Evolutionary conservation across 306 rosid species (phyloP).

Genomic region (Vigna angularis): DNA sequence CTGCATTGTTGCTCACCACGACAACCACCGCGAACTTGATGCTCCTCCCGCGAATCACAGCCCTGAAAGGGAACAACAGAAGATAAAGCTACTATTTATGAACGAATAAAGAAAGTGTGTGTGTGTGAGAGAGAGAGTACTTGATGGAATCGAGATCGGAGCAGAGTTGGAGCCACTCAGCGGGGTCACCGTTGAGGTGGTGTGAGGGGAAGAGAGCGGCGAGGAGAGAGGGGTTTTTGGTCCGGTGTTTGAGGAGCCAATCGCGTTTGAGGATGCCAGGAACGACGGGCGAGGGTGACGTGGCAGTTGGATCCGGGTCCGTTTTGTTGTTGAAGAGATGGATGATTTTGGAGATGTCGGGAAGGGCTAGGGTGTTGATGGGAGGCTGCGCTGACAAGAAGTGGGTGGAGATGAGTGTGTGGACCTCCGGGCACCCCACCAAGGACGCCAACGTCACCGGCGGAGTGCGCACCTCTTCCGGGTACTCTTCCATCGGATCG

Average conservation of each 20-base stretch:
- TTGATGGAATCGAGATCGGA: slow-evolving; percentile 86
- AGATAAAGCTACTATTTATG: not conserved
- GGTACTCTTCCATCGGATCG: slow-evolving; percentile 77
- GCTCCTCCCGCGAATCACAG: slow-evolving; percentile 68
- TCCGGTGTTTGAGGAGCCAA: slow-evolving; percentile 93
- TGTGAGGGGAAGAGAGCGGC: slow-evolving; percentile 69
- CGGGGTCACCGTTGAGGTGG: slow-evolving; percentile 80
- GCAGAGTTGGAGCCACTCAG: slow-evolving; percentile 90
- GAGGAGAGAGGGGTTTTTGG: slow-evolving; percentile 75
- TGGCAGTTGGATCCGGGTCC: slow-evolving; percentile 36
- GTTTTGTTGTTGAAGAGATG: slow-evolving; percentile 54
- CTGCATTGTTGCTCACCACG: slow-evolving; percentile 67
- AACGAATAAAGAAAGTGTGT: not conserved
- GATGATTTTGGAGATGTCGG: slow-evolving; percentile 79
- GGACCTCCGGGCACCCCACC: slow-evolving; percentile 84
- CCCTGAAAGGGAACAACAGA: slow-evolving; percentile 43
- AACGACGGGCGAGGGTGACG: slow-evolving; percentile 8
- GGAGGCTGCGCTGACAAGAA: slow-evolving; percentile 83
- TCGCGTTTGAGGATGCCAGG: slow-evolving; percentile 67
- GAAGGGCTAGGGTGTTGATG: slow-evolving; percentile 87
- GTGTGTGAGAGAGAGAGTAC: slow-evolving; percentile 35
- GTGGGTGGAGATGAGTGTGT: slow-evolving; percentile 61
- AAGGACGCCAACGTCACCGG: slow-evolving; percentile 77
- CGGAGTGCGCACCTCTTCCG: slow-evolving; percentile 92
- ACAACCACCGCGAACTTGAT: slow-evolving; percentile 69